These are phyloP conservation scores for Eucalyptus paniculata DNA, from an alignment of 345 rosid genomes.

Conservation along the genomic window DNA sequence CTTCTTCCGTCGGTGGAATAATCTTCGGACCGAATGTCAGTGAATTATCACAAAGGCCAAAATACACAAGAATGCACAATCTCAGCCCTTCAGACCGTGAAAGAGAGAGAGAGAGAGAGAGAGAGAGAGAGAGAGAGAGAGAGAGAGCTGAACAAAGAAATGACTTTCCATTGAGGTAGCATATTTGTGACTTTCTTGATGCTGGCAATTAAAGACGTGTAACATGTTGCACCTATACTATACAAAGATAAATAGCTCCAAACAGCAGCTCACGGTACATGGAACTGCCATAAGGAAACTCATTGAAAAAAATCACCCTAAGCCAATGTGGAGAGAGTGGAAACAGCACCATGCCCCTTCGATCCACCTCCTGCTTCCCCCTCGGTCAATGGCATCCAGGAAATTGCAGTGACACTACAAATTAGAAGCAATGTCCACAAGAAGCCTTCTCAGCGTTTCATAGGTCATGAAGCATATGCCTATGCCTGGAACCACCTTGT, in stretches of 20 bases:
- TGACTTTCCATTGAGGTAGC: not conserved
- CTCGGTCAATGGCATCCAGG: not conserved
- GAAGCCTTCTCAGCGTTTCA: slow-evolving; percentile 64
- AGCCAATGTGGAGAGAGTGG: not conserved
- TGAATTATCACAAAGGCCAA: not conserved
- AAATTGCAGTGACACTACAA: slow-evolving; percentile 13
- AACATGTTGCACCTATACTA: not conserved
- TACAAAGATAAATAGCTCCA: not conserved
- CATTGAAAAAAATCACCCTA: not conserved
- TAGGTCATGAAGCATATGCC: slow-evolving; percentile 97
- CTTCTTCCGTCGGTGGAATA: not conserved
- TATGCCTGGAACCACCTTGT: slow-evolving; percentile 89
- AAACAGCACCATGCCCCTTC: not conserved
- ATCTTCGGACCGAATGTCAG: not conserved
- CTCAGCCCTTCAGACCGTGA: not conserved
- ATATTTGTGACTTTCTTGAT: not conserved
- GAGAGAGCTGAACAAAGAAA: not conserved
- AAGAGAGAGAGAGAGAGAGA: not conserved
- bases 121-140: not conserved
- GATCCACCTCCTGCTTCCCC: not conserved
- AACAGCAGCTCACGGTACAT: not conserved
- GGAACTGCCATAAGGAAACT: not conserved
- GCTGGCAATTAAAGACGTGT: not conserved
- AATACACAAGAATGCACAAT: not conserved
- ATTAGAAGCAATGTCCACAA: slow-evolving; percentile 24